A percentile compares a stretch with the other conserved stretches of the same genome.
Conservation (phyloP, 345 rosid species). For the Psidium guajava region DNA sequence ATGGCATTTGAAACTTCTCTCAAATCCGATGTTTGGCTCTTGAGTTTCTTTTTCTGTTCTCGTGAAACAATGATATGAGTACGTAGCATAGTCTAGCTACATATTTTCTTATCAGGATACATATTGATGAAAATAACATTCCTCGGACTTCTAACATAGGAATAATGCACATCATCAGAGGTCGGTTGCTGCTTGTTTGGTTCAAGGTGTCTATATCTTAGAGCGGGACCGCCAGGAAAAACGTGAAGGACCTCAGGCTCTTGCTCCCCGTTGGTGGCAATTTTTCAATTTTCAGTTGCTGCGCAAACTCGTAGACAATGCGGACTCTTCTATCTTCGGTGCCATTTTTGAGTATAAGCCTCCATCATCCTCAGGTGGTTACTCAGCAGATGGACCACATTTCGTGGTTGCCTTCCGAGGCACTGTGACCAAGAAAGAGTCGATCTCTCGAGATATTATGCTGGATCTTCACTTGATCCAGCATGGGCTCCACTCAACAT, state of each 20-base stretch:
- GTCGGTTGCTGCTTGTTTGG: slow-evolving; percentile 70
- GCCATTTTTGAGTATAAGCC: slow-evolving; percentile 64
- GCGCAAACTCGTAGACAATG: slow-evolving; percentile 54
- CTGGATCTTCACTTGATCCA: slow-evolving; percentile 49
- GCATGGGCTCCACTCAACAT: slow-evolving; percentile 57
- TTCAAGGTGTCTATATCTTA: slow-evolving; percentile 65
- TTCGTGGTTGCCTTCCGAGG: slow-evolving; percentile 77
- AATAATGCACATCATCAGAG: slow-evolving; percentile 50
- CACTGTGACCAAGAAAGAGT: slow-evolving; percentile 57
- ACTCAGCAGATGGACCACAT: slow-evolving; percentile 30
- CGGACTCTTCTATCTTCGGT: slow-evolving; percentile 69
- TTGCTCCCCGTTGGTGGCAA: slow-evolving; percentile 84
- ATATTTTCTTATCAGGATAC: not conserved
- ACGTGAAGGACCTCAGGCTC: slow-evolving; percentile 45
- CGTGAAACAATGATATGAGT: not conserved
- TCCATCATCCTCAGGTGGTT: slow-evolving; percentile 11
- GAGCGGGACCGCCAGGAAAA: slow-evolving; percentile 86
- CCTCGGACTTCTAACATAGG: slow-evolving; percentile 23
- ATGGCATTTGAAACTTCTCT: not conserved
- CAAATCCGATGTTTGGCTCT: not conserved
- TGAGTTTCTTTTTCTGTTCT: not conserved
- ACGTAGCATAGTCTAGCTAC: not conserved
- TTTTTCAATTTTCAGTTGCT: slow-evolving; percentile 54
- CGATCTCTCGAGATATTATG: slow-evolving; percentile 56
- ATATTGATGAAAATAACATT: not conserved